Evolutionary conservation across 305 asterid species (phyloP).

Genomic region (Plantago rigida): DNA sequence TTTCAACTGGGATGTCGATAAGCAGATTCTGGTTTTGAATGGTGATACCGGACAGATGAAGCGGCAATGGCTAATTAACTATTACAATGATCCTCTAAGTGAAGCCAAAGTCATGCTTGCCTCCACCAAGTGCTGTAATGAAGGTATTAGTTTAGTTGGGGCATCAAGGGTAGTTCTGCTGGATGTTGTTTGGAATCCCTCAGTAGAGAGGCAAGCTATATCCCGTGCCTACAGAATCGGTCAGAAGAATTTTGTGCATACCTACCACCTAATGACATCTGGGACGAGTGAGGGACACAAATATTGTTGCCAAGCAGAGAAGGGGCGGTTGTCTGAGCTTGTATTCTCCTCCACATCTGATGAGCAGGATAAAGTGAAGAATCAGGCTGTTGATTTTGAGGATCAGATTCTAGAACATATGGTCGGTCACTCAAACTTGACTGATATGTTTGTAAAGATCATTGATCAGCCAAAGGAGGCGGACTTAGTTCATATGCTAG

Average conservation of each 20-base stretch:
- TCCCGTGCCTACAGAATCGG: constrained; percentile 39
- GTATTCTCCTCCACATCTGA: constrained; percentile 25
- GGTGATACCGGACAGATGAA: constrained; percentile 37
- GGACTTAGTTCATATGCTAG: too few relatives aligned
- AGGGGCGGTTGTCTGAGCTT: constrained; percentile 1
- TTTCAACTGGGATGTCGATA: constrained; percentile 49
- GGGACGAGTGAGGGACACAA: constrained; percentile 1
- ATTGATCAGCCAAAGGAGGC: constrained; percentile 1
- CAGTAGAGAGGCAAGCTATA: constrained; percentile 53
- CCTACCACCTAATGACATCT: neutral
- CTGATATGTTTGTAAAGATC: constrained; percentile 24
- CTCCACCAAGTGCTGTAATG: constrained; percentile 54
- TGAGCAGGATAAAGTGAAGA: neutral
- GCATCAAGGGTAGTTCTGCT: constrained; percentile 52
- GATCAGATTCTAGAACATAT: constrained; percentile 31
- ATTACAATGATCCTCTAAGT: constrained; percentile 41
- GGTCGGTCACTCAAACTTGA: constrained; percentile 13
- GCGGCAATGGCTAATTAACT: constrained; percentile 37
- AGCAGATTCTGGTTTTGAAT: constrained; percentile 37
- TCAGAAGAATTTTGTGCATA: neutral
- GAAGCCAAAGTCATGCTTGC: constrained; percentile 50
- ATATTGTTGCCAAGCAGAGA: neutral
- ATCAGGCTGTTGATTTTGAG: neutral
- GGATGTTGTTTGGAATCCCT: constrained; percentile 71
- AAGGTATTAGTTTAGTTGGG: constrained; percentile 65